phyloP scores from a whole-genome alignment of 305 asterid species.

The Plantago lanceolata region DNA sequence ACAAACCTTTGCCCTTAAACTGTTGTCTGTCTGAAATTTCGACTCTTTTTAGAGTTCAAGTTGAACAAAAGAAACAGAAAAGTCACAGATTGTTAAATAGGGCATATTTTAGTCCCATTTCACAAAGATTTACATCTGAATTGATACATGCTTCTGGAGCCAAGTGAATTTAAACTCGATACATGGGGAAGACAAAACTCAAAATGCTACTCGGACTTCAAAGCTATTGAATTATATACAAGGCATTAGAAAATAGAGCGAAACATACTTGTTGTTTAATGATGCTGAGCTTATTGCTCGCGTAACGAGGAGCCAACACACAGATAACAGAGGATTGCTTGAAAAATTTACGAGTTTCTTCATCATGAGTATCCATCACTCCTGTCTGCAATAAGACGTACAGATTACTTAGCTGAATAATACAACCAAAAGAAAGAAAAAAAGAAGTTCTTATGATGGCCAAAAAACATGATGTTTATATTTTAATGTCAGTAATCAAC shows the following conservation, averaged over 20 bases:
- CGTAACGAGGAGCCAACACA: constrained; percentile 89
- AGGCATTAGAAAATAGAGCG: constrained; percentile 23
- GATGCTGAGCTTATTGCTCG: constrained; percentile 89
- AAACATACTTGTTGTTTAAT: constrained; percentile 91
- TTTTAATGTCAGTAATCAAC: too few species aligned
- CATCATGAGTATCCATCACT: constrained; percentile 95
- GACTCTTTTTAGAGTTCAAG: neutral
- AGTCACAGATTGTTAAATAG: too few species aligned
- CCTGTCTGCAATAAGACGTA: constrained; percentile 50
- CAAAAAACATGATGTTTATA: too few species aligned
- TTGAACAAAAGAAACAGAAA: too few species aligned
- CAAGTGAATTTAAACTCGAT: neutral
- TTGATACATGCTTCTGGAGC: neutral
- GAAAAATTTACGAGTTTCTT: constrained; percentile 80
- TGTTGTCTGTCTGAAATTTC: neutral
- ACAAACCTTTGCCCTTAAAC: too few species aligned
- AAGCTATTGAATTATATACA: neutral
- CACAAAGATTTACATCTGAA: too few species aligned
- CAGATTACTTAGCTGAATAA: neutral
- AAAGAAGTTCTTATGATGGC: too few species aligned
- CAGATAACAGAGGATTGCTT: constrained; percentile 91
- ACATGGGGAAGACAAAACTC: neutral
- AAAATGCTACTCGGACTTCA: neutral
- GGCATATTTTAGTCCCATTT: too few species aligned
- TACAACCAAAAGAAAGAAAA: too few species aligned